Evolutionary conservation across 352 stramenopile species (phyloP), one percentile per base, ranked within the genome.

Genomic region (Globisporangium cederbergense): DNA sequence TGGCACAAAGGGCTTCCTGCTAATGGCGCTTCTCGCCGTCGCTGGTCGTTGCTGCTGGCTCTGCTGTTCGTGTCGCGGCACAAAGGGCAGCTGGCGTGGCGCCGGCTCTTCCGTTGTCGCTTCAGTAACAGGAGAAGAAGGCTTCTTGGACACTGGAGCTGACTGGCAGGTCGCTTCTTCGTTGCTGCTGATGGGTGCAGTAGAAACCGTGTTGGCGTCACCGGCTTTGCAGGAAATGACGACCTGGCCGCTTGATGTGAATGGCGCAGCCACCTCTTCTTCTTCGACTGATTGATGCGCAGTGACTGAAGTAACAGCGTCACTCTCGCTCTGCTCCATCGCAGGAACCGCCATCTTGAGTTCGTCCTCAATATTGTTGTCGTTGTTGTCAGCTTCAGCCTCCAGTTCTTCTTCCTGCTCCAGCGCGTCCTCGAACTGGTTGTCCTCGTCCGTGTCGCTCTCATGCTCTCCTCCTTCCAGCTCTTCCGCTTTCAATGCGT

Each of bases 1-100:
- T 16, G 79, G 77, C 42, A 83, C 70, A 46, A 88, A 88, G 36
- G 77, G 77, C 18, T 71, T 72, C n/a, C 32, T 67, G 52, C 7
- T 62, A 18, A 7, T 43, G 51, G 58, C 58, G 42, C 40, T 67
- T 28, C 52, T 53, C 11, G 61, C 42, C n/a, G 36, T 67, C 16
- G 52, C 49, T 30, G 58, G 58, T 22, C 58, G 58, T 36, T 10
- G 13, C 32, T 59, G 53, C 32, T 60, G 46, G 36, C 36, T 42
- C 16, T 11, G 40, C 32, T 60, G 50, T 45, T 36, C 38, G 11
- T 36, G 34, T 47, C 53, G 55, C 38, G 47, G 7, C 8, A 43
- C 25, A 36, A 8, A 36, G 45, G 38, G 34, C 4, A 30, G 28
- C 11, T 51, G 20, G 43, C 34, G 51, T 40, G 50, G 34, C 6